Conservation (phyloP, 148 eudicot species). For the Rhododendron molle region DNA sequence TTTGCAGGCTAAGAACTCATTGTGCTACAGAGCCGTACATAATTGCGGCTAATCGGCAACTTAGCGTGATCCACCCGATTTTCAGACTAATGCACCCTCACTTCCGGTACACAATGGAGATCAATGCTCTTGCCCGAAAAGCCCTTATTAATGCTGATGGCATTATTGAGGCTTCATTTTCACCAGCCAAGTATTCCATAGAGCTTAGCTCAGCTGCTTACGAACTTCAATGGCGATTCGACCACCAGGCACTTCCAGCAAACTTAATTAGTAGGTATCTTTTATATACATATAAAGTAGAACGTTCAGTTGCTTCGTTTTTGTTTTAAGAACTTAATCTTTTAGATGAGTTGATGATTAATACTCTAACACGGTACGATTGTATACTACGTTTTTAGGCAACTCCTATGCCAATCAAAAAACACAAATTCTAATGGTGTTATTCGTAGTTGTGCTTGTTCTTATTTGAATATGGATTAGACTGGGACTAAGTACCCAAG, state of each 20-base stretch:
- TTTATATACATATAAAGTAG: no score
- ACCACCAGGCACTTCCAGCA: conserved; percentile 60
- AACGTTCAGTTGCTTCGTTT: neutral
- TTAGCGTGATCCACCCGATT: conserved; percentile 83
- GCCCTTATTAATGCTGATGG: conserved; percentile 66
- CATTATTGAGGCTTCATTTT: conserved; percentile 56
- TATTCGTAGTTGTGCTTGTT: no score
- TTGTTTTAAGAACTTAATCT: neutral
- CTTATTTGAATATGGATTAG: no score
- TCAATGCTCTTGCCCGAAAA: conserved; percentile 75
- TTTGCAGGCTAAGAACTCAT: conserved; percentile 76
- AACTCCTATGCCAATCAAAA: no score
- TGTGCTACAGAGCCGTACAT: conserved; percentile 70
- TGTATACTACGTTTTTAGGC: no score
- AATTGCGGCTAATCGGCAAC: conserved; percentile 65
- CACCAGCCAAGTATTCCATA: conserved; percentile 51
- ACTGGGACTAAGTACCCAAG: no score
- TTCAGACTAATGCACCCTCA: conserved; percentile 65
- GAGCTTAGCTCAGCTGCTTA: conserved; percentile 69
- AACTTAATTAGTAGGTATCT: conserved; percentile 66
- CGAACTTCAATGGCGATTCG: conserved; percentile 68
- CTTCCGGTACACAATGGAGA: conserved; percentile 90
- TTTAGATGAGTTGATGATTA: no score
- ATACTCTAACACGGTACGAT: no score
- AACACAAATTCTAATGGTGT: no score